Evolutionary conservation across 345 rosid genomes (phyloP).

Genomic region (Diplotaxis tenuifolia): DNA sequence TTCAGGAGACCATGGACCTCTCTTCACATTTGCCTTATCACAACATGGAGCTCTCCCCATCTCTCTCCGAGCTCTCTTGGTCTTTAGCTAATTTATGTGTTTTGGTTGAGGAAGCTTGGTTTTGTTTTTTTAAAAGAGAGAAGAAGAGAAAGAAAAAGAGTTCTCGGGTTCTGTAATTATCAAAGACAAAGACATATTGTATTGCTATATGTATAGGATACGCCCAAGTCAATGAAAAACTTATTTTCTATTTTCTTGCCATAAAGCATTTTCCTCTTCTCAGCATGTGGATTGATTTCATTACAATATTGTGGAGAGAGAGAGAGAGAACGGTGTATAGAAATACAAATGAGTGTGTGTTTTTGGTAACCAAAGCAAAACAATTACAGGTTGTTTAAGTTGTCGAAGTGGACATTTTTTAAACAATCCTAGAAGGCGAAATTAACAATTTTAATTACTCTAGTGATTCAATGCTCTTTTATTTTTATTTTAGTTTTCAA

Average conservation of each 20-base stretch:
- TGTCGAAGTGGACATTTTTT: conserved; percentile 15
- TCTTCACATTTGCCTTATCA: conserved; percentile 86
- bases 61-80: conserved; percentile 15
- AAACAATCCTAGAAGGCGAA: neutral
- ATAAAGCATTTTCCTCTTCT: conserved; percentile 23
- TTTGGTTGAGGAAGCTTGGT: conserved; percentile 14
- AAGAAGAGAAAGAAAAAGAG: conserved; percentile 17
- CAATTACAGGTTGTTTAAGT: conserved; percentile 35
- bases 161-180: conserved; percentile 25
- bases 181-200: conserved; percentile 34
- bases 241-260: conserved; percentile 29
- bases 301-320: conserved; percentile 3
- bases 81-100: conserved; percentile 5
- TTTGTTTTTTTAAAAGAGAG: conserved; percentile 13
- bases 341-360: neutral
- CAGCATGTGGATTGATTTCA: conserved; percentile 33
- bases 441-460: neutral
- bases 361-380: conserved; percentile 34
- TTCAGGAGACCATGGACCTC: conserved; percentile 97
- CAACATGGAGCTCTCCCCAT: conserved; percentile 98
- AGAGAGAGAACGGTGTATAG: neutral
- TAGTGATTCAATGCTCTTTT: neutral
- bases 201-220: conserved; percentile 35
- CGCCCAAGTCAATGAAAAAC: conserved; percentile 38
- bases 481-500: neutral